Evolutionary conservation across 805 yeast genomes (phyloP).

Genomic region (Debaryomyces prosopidis): DNA sequence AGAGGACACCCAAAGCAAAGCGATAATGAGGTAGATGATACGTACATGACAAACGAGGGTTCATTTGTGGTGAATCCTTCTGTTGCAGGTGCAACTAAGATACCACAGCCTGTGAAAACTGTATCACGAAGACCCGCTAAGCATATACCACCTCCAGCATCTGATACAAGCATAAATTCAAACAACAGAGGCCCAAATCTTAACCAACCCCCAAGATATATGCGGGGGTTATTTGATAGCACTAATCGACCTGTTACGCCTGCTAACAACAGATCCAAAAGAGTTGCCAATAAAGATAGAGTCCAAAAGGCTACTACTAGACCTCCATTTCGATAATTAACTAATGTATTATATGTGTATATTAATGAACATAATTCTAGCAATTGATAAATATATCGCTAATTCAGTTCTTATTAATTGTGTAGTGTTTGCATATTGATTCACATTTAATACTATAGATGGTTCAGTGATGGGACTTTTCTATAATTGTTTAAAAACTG

Average conservation of each 20-base stretch:
- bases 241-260: conserved; percentile 5
- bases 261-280: not conserved
- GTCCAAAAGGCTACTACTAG: conserved; percentile 6
- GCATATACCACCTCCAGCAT: not conserved
- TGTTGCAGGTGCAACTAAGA: conserved; percentile 14
- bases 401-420: no score
- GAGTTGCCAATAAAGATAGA: conserved; percentile 4
- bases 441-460: no score
- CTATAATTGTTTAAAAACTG: no score
- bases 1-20: not conserved
- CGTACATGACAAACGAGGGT: conserved; percentile 23
- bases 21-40: conserved; percentile 19
- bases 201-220: conserved; percentile 44
- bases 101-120: conserved; percentile 18
- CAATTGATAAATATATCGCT: not conserved
- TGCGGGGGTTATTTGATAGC: conserved; percentile 37
- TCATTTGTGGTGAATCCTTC: conserved; percentile 29
- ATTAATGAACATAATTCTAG: not conserved
- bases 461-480: no score
- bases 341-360: conserved; percentile 5
- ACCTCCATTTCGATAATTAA: conserved; percentile 19
- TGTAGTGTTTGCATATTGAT: no score
- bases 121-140: conserved; percentile 2
- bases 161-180: conserved; percentile 2
- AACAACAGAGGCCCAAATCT: conserved; percentile 32